Conservation (phyloP, 176 grass and related monocot genomes). For the Pharus latifolius region DNA sequence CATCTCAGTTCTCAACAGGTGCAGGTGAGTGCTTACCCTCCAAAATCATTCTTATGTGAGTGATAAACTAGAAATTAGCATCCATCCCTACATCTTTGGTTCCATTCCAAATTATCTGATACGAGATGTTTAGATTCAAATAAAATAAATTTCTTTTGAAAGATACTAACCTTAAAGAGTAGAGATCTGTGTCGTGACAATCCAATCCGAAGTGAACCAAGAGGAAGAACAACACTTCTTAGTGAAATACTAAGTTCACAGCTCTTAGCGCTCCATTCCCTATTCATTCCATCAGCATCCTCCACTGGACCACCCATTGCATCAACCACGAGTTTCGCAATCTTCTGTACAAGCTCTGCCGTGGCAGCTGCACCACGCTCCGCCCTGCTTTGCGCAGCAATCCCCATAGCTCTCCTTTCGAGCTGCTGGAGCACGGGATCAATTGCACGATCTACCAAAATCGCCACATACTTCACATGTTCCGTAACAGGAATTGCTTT, state of each 20-base stretch:
- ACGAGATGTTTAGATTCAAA: not conserved
- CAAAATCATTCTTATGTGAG: not conserved
- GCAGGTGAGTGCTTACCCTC: not conserved
- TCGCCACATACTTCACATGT: constrained; percentile 27
- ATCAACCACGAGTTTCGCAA: constrained; percentile 61
- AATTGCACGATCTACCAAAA: constrained; percentile 49
- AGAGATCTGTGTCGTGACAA: constrained; percentile 81
- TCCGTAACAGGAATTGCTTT: constrained; percentile 12
- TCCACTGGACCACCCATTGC: constrained; percentile 76
- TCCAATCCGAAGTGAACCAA: constrained; percentile 63
- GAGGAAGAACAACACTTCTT: constrained; percentile 64
- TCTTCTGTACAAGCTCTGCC: constrained; percentile 52
- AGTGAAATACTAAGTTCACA: constrained; percentile 25
- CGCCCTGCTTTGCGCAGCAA: constrained; percentile 31
- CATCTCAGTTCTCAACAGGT: not conserved
- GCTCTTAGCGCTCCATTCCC: constrained; percentile 48
- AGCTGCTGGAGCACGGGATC: constrained; percentile 51
- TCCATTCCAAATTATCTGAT: not conserved
- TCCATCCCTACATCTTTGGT: not conserved
- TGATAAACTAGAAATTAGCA: not conserved
- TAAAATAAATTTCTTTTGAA: not conserved
- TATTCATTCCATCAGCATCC: constrained; percentile 59
- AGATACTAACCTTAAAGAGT: constrained; percentile 83
- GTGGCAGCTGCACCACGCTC: constrained; percentile 11
- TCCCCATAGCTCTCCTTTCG: constrained; percentile 33